Conservation (phyloP, 192 early-diverging fungal genomes). For the Dissophora globulifera region DNA sequence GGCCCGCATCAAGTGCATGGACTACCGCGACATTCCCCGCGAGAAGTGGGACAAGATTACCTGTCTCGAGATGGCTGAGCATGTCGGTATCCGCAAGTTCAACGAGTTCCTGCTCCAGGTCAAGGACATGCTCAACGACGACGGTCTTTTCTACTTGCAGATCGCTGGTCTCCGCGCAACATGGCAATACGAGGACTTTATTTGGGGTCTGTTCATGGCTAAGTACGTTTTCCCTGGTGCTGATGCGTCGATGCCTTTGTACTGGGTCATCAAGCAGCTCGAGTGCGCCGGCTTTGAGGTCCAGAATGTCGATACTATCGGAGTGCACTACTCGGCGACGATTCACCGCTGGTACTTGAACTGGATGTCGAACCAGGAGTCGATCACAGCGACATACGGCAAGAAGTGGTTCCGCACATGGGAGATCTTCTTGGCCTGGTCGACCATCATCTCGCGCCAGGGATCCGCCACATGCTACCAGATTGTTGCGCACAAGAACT, state of each 20-base stretch:
- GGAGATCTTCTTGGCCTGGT: slow-evolving; percentile 99
- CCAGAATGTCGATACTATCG: slow-evolving; percentile 87
- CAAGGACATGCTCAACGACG: slow-evolving; percentile 94
- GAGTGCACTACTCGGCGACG: slow-evolving; percentile 97
- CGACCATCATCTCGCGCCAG: slow-evolving; percentile 94
- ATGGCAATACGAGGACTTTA: slow-evolving; percentile 73
- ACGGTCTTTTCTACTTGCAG: slow-evolving; percentile 98
- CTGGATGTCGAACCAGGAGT: slow-evolving; percentile 95
- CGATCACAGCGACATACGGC: slow-evolving; percentile 86
- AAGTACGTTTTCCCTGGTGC: slow-evolving; percentile 99
- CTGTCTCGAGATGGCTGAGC: slow-evolving; percentile 99
- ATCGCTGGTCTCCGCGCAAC: slow-evolving; percentile 91
- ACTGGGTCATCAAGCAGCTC: slow-evolving; percentile 95
- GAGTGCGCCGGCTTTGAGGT: slow-evolving; percentile 97
- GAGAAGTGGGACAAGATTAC: slow-evolving; percentile 97
- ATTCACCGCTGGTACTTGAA: slow-evolving; percentile 97
- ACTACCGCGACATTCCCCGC: slow-evolving; percentile 97
- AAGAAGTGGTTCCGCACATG: slow-evolving; percentile 91
- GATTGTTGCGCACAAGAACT: slow-evolving; percentile 97
- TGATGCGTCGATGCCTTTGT: slow-evolving; percentile 95
- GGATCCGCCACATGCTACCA: slow-evolving; percentile 97
- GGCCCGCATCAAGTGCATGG: slow-evolving; percentile 90
- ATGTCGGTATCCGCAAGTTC: slow-evolving; percentile 95
- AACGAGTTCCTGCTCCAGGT: slow-evolving; percentile 91
- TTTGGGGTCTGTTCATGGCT: slow-evolving; percentile 97